phyloP scores from a whole-genome alignment of 768 basidiomycete species.

The Russula olivacea region DNA sequence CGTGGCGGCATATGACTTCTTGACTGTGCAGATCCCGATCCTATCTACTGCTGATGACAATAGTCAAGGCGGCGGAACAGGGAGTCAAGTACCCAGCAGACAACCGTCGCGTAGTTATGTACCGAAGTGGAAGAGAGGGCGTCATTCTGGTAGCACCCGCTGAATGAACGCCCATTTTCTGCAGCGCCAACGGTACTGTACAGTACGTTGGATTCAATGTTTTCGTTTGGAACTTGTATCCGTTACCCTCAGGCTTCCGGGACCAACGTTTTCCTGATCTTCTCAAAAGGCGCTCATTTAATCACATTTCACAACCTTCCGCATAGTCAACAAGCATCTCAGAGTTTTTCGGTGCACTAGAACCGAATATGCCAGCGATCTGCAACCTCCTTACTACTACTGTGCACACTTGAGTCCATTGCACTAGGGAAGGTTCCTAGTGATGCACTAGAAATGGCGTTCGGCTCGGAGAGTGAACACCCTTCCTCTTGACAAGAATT shows the following conservation, averaged over 20 bases:
- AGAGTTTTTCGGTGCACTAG: background rate
- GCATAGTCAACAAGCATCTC: background rate
- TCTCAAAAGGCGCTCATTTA: background rate
- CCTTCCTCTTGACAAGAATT: too few relatives aligned
- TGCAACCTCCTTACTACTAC: background rate
- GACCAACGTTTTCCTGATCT: background rate
- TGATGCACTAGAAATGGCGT: background rate
- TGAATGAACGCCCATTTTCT: background rate
- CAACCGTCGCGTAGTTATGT: background rate
- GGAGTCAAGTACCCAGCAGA: background rate
- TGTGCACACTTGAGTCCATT: background rate
- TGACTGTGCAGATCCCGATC: slow-evolving; percentile 12
- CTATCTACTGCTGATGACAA: background rate
- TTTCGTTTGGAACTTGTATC: background rate
- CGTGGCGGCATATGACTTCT: slow-evolving; percentile 27
- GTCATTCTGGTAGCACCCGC: background rate
- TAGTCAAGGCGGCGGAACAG: background rate
- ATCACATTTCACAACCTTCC: background rate
- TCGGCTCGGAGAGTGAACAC: too few relatives aligned
- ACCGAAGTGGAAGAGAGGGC: slow-evolving; percentile 3
- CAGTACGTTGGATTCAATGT: background rate
- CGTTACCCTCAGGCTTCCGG: background rate
- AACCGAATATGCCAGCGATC: background rate
- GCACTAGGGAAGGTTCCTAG: too few relatives aligned
- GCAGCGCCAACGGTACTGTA: background rate